A percentile compares a stretch with the other conserved stretches of the same genome.
These are phyloP conservation scores for Neurospora intermedia DNA, from an alignment of 495 filamentous ascomycete species.

Conservation along the genomic window DNA sequence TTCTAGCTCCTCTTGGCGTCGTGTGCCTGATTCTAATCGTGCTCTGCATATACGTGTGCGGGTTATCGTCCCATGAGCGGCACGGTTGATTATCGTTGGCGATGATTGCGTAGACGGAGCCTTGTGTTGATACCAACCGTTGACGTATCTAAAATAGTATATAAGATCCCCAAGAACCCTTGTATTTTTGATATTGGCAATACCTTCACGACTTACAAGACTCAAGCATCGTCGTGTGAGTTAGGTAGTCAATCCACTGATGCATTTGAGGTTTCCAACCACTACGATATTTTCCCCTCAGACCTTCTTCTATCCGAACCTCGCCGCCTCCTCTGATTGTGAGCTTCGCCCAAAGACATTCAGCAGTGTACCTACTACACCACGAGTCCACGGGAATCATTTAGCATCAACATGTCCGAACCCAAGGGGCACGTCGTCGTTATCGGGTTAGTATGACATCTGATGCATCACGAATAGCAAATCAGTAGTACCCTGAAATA, in stretches of 20 bases:
- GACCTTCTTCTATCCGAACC: neutral
- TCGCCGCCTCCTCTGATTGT: neutral
- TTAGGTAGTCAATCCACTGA: neutral
- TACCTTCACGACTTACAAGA: neutral
- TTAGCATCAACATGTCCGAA: neutral
- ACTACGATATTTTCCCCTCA: neutral
- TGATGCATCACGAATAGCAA: neutral
- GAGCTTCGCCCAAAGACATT: neutral
- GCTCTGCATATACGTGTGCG: neutral
- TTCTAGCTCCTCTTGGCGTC: neutral
- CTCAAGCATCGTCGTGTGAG: neutral
- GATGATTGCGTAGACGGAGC: neutral
- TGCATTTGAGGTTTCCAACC: neutral
- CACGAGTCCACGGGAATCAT: neutral
- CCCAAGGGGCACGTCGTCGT: slow-evolving; percentile 5
- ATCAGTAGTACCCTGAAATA: neutral
- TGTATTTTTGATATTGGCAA: neutral
- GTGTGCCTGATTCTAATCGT: neutral
- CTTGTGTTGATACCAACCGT: neutral
- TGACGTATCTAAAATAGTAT: neutral
- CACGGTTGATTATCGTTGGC: neutral
- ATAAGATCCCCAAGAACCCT: neutral
- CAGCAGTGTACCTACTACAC: neutral
- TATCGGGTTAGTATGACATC: neutral
- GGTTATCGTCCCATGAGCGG: neutral